phyloP scores from a whole-genome alignment of 169 alveolate species.

The Theileria parva region DNA sequence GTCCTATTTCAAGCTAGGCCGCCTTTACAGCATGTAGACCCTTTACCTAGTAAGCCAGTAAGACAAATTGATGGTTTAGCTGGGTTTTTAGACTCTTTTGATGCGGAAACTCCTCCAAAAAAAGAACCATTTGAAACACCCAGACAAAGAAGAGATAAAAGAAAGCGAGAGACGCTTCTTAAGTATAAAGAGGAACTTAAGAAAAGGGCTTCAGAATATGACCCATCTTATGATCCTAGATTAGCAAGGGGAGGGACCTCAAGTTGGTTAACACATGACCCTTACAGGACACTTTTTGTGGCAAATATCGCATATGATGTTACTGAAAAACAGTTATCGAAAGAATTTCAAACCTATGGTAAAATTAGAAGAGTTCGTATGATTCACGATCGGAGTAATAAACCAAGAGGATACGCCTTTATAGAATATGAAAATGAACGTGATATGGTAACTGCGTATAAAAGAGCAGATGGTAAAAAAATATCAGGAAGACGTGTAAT shows the following conservation, averaged over 20 bases:
- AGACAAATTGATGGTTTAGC: slow-evolving; percentile 67
- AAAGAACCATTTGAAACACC: slow-evolving; percentile 72
- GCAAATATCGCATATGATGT: slow-evolving; percentile 89
- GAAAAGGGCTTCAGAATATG: slow-evolving; percentile 58
- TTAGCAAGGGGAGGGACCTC: slow-evolving; percentile 61
- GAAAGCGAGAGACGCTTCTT: slow-evolving; percentile 56
- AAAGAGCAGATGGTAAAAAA: slow-evolving; percentile 89
- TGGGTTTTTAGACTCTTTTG: slow-evolving; percentile 57
- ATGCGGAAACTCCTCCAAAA: slow-evolving; percentile 69
- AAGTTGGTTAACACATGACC: slow-evolving; percentile 82
- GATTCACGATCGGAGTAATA: slow-evolving; percentile 83
- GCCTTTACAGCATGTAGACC: slow-evolving; percentile 61
- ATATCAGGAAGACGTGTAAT: slow-evolving; percentile 90
- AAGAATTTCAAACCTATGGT: slow-evolving; percentile 93
- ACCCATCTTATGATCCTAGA: slow-evolving; percentile 66
- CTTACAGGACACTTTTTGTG: slow-evolving; percentile 93
- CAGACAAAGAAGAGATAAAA: slow-evolving; percentile 66
- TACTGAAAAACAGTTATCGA: slow-evolving; percentile 86
- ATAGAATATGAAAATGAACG: slow-evolving; percentile 90
- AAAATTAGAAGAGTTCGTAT: slow-evolving; percentile 83
- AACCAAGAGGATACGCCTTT: slow-evolving; percentile 95
- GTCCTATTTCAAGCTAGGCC: slow-evolving; percentile 81
- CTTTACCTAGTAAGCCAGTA: slow-evolving; percentile 53
- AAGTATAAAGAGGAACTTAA: slow-evolving; percentile 52
- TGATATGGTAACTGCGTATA: slow-evolving; percentile 88